Conservation (phyloP, 1,139 yeast species). For the Debaryomyces psychrophilus region DNA sequence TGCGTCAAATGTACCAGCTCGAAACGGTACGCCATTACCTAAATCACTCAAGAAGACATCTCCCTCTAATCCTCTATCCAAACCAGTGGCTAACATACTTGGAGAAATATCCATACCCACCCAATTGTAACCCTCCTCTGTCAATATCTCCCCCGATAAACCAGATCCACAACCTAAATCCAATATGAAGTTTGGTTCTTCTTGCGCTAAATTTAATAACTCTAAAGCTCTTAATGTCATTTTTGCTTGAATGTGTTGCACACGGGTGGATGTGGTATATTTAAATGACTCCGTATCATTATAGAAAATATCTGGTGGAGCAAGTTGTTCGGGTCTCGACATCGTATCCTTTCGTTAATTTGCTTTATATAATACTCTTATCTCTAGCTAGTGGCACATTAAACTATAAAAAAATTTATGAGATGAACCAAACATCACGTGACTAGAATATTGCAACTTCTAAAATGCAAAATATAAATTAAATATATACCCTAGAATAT, state of each 20-base stretch:
- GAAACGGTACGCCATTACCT: constrained; percentile 92
- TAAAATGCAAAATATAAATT: background rate
- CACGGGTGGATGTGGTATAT: constrained; percentile 92
- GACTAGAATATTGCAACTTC: background rate
- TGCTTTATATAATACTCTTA: background rate
- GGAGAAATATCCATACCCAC: constrained; percentile 97
- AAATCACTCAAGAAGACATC: constrained; percentile 89
- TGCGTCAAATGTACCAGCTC: constrained; percentile 97
- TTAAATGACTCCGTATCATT: constrained; percentile 87
- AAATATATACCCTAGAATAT: constrained; percentile 52
- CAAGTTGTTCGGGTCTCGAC: constrained; percentile 97
- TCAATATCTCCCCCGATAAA: constrained; percentile 86
- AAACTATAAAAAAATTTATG: constrained; percentile 5
- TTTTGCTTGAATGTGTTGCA: constrained; percentile 95
- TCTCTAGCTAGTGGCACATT: background rate
- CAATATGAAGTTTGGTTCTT: constrained; percentile 69
- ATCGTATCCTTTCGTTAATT: constrained; percentile 34
- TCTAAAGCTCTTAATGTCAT: constrained; percentile 96
- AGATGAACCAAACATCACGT: constrained; percentile 9
- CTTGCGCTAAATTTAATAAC: constrained; percentile 67
- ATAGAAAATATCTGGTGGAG: constrained; percentile 96
- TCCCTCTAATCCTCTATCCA: constrained; percentile 91
- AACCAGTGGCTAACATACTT: constrained; percentile 91
- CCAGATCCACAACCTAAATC: constrained; percentile 99
- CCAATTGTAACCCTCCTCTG: constrained; percentile 96